These are phyloP conservation scores for Fusarium nelsonii DNA, from an alignment of 2,329 filamentous ascomycete genomes.

Conservation along the genomic window DNA sequence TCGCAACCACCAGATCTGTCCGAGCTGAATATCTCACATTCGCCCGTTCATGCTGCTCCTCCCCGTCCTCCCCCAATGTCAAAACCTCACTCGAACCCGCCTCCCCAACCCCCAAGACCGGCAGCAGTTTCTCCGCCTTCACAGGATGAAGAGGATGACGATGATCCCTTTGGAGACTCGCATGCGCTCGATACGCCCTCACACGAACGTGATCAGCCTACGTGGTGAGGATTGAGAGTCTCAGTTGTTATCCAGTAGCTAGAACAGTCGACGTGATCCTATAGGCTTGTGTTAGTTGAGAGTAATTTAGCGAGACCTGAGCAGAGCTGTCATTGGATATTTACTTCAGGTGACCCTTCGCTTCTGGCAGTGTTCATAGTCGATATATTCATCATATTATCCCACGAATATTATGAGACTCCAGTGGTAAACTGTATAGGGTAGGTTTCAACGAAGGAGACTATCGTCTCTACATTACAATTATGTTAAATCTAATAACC, in stretches of 20 bases:
- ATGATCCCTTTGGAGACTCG: slow-evolving; percentile 87
- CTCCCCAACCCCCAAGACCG: slow-evolving; percentile 38
- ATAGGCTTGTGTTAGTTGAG: background rate
- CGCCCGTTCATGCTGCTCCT: slow-evolving; percentile 59
- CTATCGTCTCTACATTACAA: background rate
- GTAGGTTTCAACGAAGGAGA: background rate
- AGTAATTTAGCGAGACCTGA: background rate
- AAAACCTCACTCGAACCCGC: slow-evolving; percentile 39
- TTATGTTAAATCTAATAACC: background rate
- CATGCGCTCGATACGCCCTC: slow-evolving; percentile 70
- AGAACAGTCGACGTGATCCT: background rate
- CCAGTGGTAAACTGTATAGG: no score
- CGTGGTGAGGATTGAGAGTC: slow-evolving; percentile 43
- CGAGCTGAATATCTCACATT: slow-evolving; percentile 58
- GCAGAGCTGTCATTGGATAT: background rate
- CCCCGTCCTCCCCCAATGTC: slow-evolving; percentile 53
- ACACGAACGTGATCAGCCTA: slow-evolving; percentile 49
- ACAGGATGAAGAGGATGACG: slow-evolving; percentile 81
- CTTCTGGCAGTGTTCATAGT: background rate
- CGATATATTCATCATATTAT: background rate
- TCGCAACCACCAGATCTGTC: slow-evolving; percentile 59
- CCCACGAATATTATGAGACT: background rate
- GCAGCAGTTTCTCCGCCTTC: slow-evolving; percentile 50
- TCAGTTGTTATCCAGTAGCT: background rate
- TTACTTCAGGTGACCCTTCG: background rate